phyloP scores from a whole-genome alignment of 352 stramenopile genomes.

The Phytopythium kandeliae region DNA sequence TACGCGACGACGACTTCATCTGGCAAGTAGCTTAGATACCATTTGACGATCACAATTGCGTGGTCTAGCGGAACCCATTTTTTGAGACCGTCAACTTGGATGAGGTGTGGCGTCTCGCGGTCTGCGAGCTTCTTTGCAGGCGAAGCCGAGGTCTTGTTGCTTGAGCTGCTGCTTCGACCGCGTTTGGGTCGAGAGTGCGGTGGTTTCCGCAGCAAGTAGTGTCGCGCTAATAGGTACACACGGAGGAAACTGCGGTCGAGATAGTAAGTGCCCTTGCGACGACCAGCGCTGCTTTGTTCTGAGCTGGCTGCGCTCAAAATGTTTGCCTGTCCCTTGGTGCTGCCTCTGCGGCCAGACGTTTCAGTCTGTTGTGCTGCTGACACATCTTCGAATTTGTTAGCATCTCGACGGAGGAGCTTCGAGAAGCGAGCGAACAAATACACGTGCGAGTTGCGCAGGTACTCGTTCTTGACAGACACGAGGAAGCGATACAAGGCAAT shows the following conservation, averaged over 20 bases:
- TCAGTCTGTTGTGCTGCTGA: too few species aligned
- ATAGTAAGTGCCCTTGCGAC: conserved; percentile 7
- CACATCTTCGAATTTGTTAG: background rate
- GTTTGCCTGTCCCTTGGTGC: too few species aligned
- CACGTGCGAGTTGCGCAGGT: conserved; percentile 40
- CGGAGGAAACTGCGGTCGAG: conserved; percentile 60
- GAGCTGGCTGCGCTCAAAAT: background rate
- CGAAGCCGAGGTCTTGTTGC: background rate
- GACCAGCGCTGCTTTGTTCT: background rate
- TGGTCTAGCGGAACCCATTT: conserved; percentile 67
- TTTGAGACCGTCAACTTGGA: conserved; percentile 43
- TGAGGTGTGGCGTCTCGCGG: conserved; percentile 21
- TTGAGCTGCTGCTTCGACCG: conserved; percentile 2
- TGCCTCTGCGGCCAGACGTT: too few species aligned
- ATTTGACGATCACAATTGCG: conserved; percentile 46
- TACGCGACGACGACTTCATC: conserved; percentile 50
- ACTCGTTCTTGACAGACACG: conserved; percentile 58
- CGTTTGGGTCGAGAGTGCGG: conserved; percentile 8
- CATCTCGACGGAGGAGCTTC: conserved; percentile 25
- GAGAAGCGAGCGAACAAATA: conserved; percentile 67
- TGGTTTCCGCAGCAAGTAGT: conserved; percentile 32
- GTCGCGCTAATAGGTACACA: conserved; percentile 53
- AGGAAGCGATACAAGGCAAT: conserved; percentile 65
- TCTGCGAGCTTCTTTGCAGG: background rate
- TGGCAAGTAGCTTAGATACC: conserved; percentile 55